A percentile compares a stretch with the other conserved stretches of the same genome.
Conservation (phyloP, 148 eudicot genomes). For the Amaranthus hypochondriacus region DNA sequence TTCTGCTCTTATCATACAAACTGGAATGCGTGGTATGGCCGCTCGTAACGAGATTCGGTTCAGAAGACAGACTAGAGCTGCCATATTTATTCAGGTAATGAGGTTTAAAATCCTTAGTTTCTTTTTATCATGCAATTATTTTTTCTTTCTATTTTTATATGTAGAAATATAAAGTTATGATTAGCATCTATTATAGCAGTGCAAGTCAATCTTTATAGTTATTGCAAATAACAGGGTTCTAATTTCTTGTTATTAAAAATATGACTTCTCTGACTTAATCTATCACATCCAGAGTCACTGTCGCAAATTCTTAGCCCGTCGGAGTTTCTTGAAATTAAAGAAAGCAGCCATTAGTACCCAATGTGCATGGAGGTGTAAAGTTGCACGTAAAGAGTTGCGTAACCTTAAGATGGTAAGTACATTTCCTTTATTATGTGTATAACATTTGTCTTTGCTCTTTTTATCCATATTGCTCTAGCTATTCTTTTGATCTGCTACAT, state of each 20-base stretch:
- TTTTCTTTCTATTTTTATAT: background rate
- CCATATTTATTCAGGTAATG: conserved; percentile 74
- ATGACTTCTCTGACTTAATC: conserved; percentile 8
- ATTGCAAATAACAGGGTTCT: background rate
- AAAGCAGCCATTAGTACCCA: conserved; percentile 86
- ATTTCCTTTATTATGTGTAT: background rate
- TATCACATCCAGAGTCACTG: conserved; percentile 70
- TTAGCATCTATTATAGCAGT: background rate
- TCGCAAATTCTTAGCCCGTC: conserved; percentile 66
- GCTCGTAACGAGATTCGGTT: conserved; percentile 84
- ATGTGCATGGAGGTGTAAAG: conserved; percentile 94
- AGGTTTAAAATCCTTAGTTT: background rate
- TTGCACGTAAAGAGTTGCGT: conserved; percentile 80
- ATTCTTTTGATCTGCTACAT: background rate
- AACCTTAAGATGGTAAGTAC: conserved; percentile 75
- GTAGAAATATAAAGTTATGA: background rate
- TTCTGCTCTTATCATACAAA: conserved; percentile 78
- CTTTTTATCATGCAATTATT: too few relatives aligned
- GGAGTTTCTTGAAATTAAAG: conserved; percentile 51
- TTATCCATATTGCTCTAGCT: background rate
- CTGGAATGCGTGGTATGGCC: conserved; percentile 95
- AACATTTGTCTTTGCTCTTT: background rate
- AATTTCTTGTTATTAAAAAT: background rate
- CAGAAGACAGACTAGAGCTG: conserved; percentile 74
- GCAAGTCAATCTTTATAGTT: background rate